Base-by-base conservation (phyloP, 2,329 filamentous ascomycete species). In the Fusarium siculi region DNA sequence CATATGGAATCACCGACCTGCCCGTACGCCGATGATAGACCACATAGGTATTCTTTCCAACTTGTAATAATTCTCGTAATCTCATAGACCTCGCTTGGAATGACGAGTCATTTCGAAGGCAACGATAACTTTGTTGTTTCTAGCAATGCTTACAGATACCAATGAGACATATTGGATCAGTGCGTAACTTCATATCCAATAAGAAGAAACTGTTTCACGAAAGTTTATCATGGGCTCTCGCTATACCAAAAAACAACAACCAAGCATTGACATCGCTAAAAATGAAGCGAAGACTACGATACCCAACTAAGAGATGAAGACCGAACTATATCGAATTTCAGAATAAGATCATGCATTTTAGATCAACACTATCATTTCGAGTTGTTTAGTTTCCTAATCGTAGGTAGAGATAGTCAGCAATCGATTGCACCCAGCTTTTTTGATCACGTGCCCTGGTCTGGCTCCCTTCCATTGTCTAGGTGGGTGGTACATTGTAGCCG, bases 401-500 rank as follows among this genome's bases (percentile, higher is more conserved):
- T 34, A 23, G 23, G 18, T 19, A 44, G 40, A 43, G 21, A 14
- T 14, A 36, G 30, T n/a, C 16, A 19, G 34, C n/a, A 21, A 57
- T 36, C 40, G 10, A 40, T 28, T 40, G 56, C 54, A 46, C 47
- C 23, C 30, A 34, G 14, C 49, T 28, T 43, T 16, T 40, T 43
- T 16, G 46, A 65, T 69, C 66, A 69, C 66, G 66, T 69, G 66
- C 21, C 11, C 43, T 30, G 32, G 14, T 9, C 15, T 16, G 23
- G 15, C 25, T 46, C 43, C 34, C 28, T 34, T 46, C 43, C 34
- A 23, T 34, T 50, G n/a, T 47, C 19, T 30, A 5, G 15, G 34
- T 30, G 8, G 15, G 34, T 30, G n/a, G 55, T 55, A 64, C 32
- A 32, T 32, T 32, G 63, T 59, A 25, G 77, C 78, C 62, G 63